These are phyloP conservation scores for Nevesoporus exiguus DNA, from an alignment of 768 basidiomycete genomes.

Conservation along the genomic window DNA sequence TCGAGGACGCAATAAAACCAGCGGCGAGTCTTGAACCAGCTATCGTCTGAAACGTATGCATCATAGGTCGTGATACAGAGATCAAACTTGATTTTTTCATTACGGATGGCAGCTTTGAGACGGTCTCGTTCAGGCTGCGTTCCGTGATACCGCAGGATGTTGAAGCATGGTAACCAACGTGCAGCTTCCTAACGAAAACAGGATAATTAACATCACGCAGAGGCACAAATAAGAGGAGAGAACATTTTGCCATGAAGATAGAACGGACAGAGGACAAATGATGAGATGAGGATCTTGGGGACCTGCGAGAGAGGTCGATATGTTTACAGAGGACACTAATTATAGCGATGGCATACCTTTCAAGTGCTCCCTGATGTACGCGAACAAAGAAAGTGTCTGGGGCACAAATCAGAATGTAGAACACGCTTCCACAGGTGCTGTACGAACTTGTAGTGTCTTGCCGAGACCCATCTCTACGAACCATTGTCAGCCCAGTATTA, in stretches of 20 bases:
- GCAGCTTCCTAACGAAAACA: slow-evolving; percentile 41
- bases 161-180: slow-evolving; percentile 53
- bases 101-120: slow-evolving; percentile 44
- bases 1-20: slow-evolving; percentile 62
- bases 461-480: slow-evolving; percentile 58
- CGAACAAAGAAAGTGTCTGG: slow-evolving; percentile 61
- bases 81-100: slow-evolving; percentile 35
- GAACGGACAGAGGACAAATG: slow-evolving; percentile 68
- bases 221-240: slow-evolving; percentile 5
- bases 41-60: slow-evolving; percentile 50
- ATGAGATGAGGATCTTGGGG: slow-evolving; percentile 62
- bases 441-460: slow-evolving; percentile 55
- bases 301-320: slow-evolving; percentile 23
- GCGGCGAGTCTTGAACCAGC: slow-evolving; percentile 57
- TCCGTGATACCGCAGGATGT: slow-evolving; percentile 61
- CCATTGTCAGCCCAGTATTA: not conserved
- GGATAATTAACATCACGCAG: not conserved
- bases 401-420: slow-evolving; percentile 3
- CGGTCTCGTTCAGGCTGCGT: slow-evolving; percentile 49
- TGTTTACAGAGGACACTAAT: not conserved
- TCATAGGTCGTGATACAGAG: slow-evolving; percentile 73
- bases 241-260: slow-evolving; percentile 56
- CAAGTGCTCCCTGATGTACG: slow-evolving; percentile 57
- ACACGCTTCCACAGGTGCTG: not conserved
- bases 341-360: slow-evolving; percentile 30